Percentiles rank a stretch among this genome's conserved stretches.
Conservation (phyloP, 2,329 filamentous ascomycete genomes). For the Paracamarosporium sp. region DNA sequence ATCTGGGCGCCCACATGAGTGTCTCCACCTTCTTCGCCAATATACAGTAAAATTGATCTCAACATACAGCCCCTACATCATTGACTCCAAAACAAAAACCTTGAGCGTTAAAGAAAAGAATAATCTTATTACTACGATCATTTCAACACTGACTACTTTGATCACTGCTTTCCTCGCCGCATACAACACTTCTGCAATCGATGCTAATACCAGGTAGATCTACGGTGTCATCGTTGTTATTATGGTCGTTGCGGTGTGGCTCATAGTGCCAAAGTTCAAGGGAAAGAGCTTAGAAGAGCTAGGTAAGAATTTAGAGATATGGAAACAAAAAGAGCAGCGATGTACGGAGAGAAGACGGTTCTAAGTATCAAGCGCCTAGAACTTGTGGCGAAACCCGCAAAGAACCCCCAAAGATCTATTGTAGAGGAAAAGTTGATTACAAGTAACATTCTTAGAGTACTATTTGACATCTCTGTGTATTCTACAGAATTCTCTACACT, state of each 20-base stretch:
- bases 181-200: neutral
- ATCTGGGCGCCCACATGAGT: neutral
- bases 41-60: neutral
- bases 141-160: slow-evolving; percentile 3
- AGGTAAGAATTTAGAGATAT: too few species aligned
- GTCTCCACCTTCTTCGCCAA: too few species aligned
- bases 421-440: too few species aligned
- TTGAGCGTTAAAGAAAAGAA: neutral
- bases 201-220: neutral
- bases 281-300: neutral
- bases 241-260: neutral
- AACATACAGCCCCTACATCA: neutral
- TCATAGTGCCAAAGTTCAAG: neutral
- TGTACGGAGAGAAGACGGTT: too few species aligned
- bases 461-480: too few species aligned
- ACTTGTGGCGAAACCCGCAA: too few species aligned
- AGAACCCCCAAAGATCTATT: too few species aligned
- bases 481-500: too few species aligned
- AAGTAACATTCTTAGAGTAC: too few species aligned
- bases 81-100: neutral
- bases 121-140: neutral
- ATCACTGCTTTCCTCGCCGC: neutral
- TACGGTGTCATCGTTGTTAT: neutral
- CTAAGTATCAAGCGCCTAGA: too few species aligned
- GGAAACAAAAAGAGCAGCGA: too few species aligned